Conservation (phyloP, 2,329 filamentous ascomycete genomes). For the Pestalotiopsis sp. region DNA sequence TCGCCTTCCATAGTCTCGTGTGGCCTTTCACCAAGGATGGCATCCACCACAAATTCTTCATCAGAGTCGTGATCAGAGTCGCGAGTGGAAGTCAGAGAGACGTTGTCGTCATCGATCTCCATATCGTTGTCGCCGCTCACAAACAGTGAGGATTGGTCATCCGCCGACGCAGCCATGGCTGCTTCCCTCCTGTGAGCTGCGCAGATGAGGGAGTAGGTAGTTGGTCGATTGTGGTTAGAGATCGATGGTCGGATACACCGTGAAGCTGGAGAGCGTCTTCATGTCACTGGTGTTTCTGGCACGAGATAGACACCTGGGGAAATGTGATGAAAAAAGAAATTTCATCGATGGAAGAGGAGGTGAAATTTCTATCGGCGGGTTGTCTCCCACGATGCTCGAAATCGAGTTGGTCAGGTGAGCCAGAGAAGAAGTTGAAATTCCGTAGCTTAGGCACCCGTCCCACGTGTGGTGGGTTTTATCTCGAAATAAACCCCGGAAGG, state of each 20-base stretch:
- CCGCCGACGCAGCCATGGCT: background rate
- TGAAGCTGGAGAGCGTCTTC: background rate
- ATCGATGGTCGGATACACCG: background rate
- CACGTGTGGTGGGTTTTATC: no score
- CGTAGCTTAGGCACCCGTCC: no score
- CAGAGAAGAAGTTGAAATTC: no score
- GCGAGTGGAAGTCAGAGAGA: slow-evolving; percentile 60
- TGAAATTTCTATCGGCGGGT: background rate
- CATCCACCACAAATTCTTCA: slow-evolving; percentile 57
- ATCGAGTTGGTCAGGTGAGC: no score
- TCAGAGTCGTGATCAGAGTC: slow-evolving; percentile 36
- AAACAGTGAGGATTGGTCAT: slow-evolving; percentile 14
- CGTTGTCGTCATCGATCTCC: slow-evolving; percentile 48
- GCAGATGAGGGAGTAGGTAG: no score
- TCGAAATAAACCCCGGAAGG: no score
- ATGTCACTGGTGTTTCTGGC: background rate
- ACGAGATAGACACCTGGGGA: background rate
- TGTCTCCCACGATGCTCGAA: no score
- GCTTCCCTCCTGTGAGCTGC: no score
- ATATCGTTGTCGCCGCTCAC: slow-evolving; percentile 12
- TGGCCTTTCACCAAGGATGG: slow-evolving; percentile 51
- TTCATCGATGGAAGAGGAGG: background rate
- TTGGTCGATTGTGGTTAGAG: no score
- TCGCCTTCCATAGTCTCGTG: slow-evolving; percentile 28
- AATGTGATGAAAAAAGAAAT: background rate